Percentiles rank a stretch among this genome's conserved stretches.
Conservation (phyloP, 2,329 filamentous ascomycete species). For the Aotearoamyces nothofagi region DNA sequence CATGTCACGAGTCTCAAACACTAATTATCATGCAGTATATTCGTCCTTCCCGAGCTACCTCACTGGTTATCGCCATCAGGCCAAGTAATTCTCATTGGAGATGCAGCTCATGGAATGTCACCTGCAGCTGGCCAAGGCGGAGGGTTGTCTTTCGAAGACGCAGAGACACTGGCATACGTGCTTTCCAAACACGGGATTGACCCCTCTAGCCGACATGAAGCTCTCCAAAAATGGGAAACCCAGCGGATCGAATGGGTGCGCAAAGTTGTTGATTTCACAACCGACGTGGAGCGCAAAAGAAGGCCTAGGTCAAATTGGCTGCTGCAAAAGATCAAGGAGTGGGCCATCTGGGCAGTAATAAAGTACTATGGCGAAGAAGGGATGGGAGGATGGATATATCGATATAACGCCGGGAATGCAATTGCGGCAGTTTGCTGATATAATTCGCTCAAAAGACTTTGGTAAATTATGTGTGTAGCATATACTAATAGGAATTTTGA, state of each 20-base stretch:
- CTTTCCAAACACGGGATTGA: not conserved
- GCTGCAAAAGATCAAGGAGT: conserved; percentile 1
- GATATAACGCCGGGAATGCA: no score
- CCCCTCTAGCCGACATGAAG: not conserved
- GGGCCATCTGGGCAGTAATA: not conserved
- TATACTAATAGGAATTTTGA: no score
- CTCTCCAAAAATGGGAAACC: conserved; percentile 1
- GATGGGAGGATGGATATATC: no score
- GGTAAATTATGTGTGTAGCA: no score
- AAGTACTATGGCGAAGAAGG: not conserved
- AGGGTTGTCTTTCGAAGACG: not conserved
- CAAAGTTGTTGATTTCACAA: not conserved
- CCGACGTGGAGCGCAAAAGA: not conserved
- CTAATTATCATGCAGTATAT: conserved; percentile 2
- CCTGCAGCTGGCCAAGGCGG: not conserved
- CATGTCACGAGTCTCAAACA: not conserved
- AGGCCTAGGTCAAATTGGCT: not conserved
- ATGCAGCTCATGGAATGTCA: conserved; percentile 78
- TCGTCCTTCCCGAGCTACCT: not conserved
- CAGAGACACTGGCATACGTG: not conserved
- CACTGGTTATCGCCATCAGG: not conserved
- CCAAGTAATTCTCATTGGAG: conserved; percentile 45
- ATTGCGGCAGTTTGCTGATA: no score
- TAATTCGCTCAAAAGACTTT: no score
- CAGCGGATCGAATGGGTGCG: not conserved